These are phyloP conservation scores for Globisporangium echinulatum DNA, from an alignment of 352 stramenopile species.

Conservation along the genomic window DNA sequence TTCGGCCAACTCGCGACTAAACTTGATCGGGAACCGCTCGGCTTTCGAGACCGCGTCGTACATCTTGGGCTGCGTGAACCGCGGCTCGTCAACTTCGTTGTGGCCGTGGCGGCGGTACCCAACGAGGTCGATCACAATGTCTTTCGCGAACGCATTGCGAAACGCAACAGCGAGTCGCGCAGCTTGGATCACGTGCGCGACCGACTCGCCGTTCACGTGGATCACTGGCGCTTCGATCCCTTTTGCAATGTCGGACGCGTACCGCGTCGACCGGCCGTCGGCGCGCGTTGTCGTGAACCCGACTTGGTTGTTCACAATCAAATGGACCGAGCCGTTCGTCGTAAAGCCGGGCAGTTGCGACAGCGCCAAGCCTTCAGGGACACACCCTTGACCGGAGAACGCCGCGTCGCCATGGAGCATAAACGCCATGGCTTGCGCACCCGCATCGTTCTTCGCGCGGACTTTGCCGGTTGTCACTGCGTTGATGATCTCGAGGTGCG, in stretches of 20 bases:
- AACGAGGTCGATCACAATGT: slow-evolving; percentile 83
- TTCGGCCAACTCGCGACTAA: slow-evolving; percentile 54
- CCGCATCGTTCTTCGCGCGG: slow-evolving; percentile 69
- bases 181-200: slow-evolving; percentile 69
- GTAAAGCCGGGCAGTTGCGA: slow-evolving; percentile 74
- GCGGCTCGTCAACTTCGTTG: slow-evolving; percentile 88
- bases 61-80: slow-evolving; percentile 87
- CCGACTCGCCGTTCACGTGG: slow-evolving; percentile 87
- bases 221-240: slow-evolving; percentile 73
- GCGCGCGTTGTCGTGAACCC: slow-evolving; percentile 85
- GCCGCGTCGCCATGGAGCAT: slow-evolving; percentile 85
- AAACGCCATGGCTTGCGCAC: slow-evolving; percentile 65
- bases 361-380: slow-evolving; percentile 68
- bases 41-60: slow-evolving; percentile 67
- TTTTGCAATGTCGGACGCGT: slow-evolving; percentile 84
- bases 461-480: slow-evolving; percentile 79
- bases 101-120: slow-evolving; percentile 83
- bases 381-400: slow-evolving; percentile 82
- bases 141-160: slow-evolving; percentile 79
- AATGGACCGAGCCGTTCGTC: slow-evolving; percentile 72
- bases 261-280: slow-evolving; percentile 73
- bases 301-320: slow-evolving; percentile 90
- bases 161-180: slow-evolving; percentile 70
- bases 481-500: slow-evolving; percentile 87
- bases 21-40: slow-evolving; percentile 64